phyloP scores from a whole-genome alignment of 225 moss, liverwort and hornwort genomes.

The Anthoceros angustus region DNA sequence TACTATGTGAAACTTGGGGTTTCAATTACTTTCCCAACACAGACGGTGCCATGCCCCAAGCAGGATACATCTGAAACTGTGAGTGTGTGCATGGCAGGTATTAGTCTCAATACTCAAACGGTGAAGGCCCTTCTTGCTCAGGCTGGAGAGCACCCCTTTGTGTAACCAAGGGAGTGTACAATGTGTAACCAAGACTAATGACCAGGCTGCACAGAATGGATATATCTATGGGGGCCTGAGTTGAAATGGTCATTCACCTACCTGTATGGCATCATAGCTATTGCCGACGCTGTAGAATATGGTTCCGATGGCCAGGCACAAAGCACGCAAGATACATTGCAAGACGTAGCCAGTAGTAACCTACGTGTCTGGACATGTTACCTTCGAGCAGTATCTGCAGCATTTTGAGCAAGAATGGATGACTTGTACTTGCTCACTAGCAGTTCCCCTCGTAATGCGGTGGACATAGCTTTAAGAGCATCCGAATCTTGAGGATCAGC shows the following conservation, averaged over 20 bases:
- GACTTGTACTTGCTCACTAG: background rate
- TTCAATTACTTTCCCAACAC: no score
- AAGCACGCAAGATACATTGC: constrained; percentile 62
- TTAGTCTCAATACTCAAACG: no score
- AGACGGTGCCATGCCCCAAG: no score
- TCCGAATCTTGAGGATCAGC: background rate
- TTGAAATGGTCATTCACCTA: constrained; percentile 9
- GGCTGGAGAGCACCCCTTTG: no score
- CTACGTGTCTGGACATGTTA: constrained; percentile 94
- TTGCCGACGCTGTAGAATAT: constrained; percentile 67
- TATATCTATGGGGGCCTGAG: no score
- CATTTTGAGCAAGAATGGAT: background rate
- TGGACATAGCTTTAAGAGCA: background rate
- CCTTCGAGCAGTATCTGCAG: constrained; percentile 9
- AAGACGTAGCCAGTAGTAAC: constrained; percentile 91
- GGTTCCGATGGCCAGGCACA: constrained; percentile 66
- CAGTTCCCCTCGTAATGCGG: background rate
- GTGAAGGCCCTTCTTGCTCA: no score
- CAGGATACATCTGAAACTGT: no score
- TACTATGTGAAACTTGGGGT: no score
- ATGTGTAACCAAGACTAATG: no score
- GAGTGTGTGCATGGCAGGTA: no score
- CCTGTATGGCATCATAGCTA: constrained; percentile 71
- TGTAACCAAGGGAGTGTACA: no score
- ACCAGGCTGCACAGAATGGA: no score